These are phyloP conservation scores for Luffa acutangula DNA, from an alignment of 306 rosid species.

Conservation along the genomic window DNA sequence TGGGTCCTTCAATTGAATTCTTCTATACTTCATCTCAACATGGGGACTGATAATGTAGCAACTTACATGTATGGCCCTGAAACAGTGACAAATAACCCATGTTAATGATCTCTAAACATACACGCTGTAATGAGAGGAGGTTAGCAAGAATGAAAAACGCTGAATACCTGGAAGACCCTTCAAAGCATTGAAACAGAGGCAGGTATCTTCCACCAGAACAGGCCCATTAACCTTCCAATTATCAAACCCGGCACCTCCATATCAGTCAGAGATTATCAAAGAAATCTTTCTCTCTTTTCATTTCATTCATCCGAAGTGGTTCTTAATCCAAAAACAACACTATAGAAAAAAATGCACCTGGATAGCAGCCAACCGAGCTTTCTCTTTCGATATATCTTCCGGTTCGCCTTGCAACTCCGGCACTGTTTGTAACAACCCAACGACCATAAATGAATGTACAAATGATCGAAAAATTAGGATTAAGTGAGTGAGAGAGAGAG, in stretches of 20 bases:
- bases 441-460: neutral
- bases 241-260: neutral
- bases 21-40: constrained; percentile 20
- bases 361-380: constrained; percentile 81
- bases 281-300: neutral
- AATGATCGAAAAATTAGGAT: neutral
- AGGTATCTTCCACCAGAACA: constrained; percentile 91
- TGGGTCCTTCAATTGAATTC: neutral
- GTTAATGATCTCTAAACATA: constrained; percentile 1
- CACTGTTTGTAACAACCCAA: constrained; percentile 29
- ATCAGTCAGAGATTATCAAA: neutral
- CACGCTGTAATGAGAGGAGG: no score
- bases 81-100: constrained; percentile 4
- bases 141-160: neutral
- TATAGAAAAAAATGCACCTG: constrained; percentile 38
- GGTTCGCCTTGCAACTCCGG: constrained; percentile 99
- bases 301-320: neutral
- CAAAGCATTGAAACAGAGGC: constrained; percentile 94
- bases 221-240: constrained; percentile 81
- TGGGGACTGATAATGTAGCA: constrained; percentile 12
- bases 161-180: constrained; percentile 89
- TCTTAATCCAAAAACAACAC: neutral
- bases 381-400: constrained; percentile 88
- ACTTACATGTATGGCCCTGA: constrained; percentile 99
- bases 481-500: neutral